These are phyloP conservation scores for Miamiensis avidus DNA, from an alignment of 169 alveolate species.

Conservation along the genomic window DNA sequence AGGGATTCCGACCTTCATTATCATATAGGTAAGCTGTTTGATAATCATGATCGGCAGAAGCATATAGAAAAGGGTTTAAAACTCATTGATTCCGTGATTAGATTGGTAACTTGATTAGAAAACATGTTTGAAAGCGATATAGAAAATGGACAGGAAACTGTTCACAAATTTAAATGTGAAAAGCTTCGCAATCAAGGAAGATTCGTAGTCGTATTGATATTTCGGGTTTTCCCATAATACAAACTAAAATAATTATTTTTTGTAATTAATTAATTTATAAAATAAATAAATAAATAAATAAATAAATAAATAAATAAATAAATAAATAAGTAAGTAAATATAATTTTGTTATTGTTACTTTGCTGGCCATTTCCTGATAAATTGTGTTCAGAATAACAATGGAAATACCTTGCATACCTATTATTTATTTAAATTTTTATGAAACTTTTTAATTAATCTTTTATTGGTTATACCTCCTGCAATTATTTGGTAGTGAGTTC, in stretches of 20 bases:
- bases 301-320: too few species aligned
- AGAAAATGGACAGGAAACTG: slow-evolving; percentile 50
- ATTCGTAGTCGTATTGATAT: slow-evolving; percentile 45
- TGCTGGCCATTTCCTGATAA: slow-evolving; percentile 25
- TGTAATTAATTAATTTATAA: too few species aligned
- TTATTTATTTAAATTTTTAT: too few species aligned
- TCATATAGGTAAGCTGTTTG: slow-evolving; percentile 2
- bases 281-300: too few species aligned
- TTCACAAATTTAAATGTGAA: slow-evolving; percentile 52
- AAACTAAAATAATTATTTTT: slow-evolving; percentile 17
- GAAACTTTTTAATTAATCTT: too few species aligned
- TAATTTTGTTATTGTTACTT: not conserved
- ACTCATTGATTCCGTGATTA: not conserved
- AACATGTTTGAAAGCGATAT: slow-evolving; percentile 31
- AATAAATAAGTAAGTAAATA: too few species aligned
- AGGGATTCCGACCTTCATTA: slow-evolving; percentile 1
- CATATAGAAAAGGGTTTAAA: slow-evolving; percentile 18
- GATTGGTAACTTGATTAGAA: not conserved
- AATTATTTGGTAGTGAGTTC: not conserved
- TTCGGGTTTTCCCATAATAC: slow-evolving; percentile 58
- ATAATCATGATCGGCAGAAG: slow-evolving; percentile 39
- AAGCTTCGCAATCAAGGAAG: slow-evolving; percentile 51
- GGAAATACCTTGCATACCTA: slow-evolving; percentile 37
- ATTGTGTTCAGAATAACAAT: slow-evolving; percentile 48
- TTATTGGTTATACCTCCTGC: slow-evolving; percentile 41